A percentile compares a stretch with the other conserved stretches of the same genome.
Conservation (phyloP, 805 yeast species). For the Candida chilensis region DNA sequence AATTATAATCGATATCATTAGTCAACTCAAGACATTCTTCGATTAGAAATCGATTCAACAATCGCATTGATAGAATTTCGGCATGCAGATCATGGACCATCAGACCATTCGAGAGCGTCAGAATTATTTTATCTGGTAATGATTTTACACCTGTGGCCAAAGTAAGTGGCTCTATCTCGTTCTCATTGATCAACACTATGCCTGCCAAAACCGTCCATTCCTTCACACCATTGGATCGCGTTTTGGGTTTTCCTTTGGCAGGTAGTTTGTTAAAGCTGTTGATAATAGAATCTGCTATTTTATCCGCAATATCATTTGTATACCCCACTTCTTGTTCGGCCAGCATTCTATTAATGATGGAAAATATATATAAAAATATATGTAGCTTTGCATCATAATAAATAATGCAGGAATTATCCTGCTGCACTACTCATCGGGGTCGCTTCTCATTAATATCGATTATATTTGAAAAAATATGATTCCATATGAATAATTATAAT, state of each 20-base stretch:
- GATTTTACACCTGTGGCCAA: conserved; percentile 82
- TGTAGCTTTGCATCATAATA: too few relatives aligned
- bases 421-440: too few relatives aligned
- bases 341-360: too few relatives aligned
- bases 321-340: too few relatives aligned
- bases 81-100: conserved; percentile 89
- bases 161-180: conserved; percentile 25
- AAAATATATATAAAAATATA: too few relatives aligned
- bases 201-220: conserved; percentile 89
- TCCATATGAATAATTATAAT: too few relatives aligned
- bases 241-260: conserved; percentile 45
- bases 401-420: too few relatives aligned
- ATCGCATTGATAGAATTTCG: conserved; percentile 66
- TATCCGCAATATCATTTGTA: conserved; percentile 5
- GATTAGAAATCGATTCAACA: conserved; percentile 54
- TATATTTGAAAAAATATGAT: too few relatives aligned
- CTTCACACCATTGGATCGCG: conserved; percentile 49
- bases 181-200: conserved; percentile 33
- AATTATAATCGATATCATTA: conserved; percentile 6
- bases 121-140: conserved; percentile 41
- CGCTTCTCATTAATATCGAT: too few relatives aligned
- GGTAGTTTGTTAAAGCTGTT: conserved; percentile 17
- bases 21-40: conserved; percentile 27
- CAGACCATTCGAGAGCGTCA: conserved; percentile 38
- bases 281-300: conserved; percentile 8